Conservation (phyloP, 1,284 basidiomycete genomes). For the Lignosus rhinocerotis region DNA sequence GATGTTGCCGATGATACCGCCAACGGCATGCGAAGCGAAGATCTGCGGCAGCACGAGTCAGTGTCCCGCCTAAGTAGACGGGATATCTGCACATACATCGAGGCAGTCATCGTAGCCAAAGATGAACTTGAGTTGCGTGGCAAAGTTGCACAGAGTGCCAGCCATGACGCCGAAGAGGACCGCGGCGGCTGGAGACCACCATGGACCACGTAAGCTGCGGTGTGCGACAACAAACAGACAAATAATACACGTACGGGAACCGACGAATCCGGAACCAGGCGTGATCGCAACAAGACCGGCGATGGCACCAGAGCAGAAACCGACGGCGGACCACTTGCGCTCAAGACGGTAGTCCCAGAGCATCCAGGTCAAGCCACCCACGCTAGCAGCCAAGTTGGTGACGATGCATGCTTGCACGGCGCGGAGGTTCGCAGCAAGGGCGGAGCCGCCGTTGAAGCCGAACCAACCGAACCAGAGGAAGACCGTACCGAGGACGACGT, state of each 20-base stretch:
- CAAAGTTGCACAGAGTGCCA: slow-evolving; percentile 88
- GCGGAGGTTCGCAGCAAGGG: slow-evolving; percentile 84
- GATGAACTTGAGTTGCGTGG: slow-evolving; percentile 89
- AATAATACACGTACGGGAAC: slow-evolving; percentile 55
- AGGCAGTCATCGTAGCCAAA: slow-evolving; percentile 77
- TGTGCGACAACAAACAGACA: background rate
- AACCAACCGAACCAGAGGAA: slow-evolving; percentile 99
- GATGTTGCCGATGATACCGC: slow-evolving; percentile 87
- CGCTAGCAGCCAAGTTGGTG: slow-evolving; percentile 86
- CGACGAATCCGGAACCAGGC: slow-evolving; percentile 89
- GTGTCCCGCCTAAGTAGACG: background rate
- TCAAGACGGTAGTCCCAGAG: slow-evolving; percentile 91
- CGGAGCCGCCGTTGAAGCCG: slow-evolving; percentile 87
- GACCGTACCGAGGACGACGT: slow-evolving; percentile 90
- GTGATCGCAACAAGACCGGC: slow-evolving; percentile 91
- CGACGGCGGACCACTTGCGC: slow-evolving; percentile 90
- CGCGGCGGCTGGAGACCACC: slow-evolving; percentile 59
- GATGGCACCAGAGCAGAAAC: slow-evolving; percentile 96
- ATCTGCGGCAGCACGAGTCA: slow-evolving; percentile 45
- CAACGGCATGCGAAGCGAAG: slow-evolving; percentile 89
- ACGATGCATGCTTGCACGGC: slow-evolving; percentile 90
- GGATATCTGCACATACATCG: slow-evolving; percentile 54
- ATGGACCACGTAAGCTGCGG: background rate
- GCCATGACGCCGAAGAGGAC: slow-evolving; percentile 86
- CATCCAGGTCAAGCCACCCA: slow-evolving; percentile 95